These are phyloP conservation scores for Globisporangium carolinianum DNA, from an alignment of 352 stramenopile species.

Conservation along the genomic window DNA sequence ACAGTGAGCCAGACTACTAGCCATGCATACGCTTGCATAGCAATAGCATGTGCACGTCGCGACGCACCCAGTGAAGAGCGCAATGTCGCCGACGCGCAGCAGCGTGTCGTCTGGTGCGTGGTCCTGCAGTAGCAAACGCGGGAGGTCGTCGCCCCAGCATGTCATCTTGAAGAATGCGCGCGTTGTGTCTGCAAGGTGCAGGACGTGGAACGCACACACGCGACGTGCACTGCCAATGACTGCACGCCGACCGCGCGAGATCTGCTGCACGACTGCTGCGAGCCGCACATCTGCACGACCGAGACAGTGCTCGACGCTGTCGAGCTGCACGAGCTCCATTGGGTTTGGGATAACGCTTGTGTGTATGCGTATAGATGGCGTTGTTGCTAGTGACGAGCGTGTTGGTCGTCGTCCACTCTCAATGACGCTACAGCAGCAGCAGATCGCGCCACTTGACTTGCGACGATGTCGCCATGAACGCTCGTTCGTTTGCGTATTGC, in stretches of 20 bases:
- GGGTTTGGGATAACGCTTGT: no score
- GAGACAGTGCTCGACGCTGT: not conserved
- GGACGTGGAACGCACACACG: not conserved
- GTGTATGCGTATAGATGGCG: no score
- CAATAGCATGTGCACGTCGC: not conserved
- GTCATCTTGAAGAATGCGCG: constrained; percentile 9
- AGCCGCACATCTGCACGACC: not conserved
- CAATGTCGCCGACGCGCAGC: constrained; percentile 47
- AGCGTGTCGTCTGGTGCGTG: constrained; percentile 21
- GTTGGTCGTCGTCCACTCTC: no score
- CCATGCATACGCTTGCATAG: not conserved
- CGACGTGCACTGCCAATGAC: not conserved
- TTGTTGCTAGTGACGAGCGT: no score
- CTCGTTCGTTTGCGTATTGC: no score
- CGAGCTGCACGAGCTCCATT: constrained; percentile 4
- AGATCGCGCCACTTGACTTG: no score
- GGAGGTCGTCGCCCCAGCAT: constrained; percentile 15
- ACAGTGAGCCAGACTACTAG: not conserved
- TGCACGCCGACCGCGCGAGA: not conserved
- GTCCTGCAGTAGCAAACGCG: constrained; percentile 28
- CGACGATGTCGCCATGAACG: no score
- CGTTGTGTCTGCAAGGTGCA: constrained; percentile 6
- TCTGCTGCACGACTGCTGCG: not conserved
- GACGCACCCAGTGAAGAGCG: constrained; percentile 37
- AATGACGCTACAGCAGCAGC: no score